A percentile compares a stretch with the other conserved stretches of the same genome.
These are phyloP conservation scores for Rhododendron mucronatum DNA, from an alignment of 148 eudicot genomes.

Conservation along the genomic window DNA sequence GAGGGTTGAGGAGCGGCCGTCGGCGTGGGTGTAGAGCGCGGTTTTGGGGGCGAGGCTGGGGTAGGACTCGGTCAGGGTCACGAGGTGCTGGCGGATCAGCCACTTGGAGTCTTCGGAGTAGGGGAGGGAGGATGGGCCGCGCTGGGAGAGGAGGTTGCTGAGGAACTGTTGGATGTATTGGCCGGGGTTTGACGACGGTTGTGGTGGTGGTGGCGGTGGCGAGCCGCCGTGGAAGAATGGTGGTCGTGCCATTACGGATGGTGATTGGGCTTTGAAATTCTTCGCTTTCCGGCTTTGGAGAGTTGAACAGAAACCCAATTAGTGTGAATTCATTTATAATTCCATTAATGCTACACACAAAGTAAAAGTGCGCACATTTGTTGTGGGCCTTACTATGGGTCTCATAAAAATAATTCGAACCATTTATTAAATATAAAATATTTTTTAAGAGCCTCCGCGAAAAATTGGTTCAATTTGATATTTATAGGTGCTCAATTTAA, in stretches of 20 bases:
- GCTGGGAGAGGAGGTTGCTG: constrained; percentile 77
- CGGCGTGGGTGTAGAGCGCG: constrained; percentile 80
- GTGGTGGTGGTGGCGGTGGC: background rate
- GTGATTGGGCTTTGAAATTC: background rate
- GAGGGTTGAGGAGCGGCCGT: constrained; percentile 77
- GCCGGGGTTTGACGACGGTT: background rate
- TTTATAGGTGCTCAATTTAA: too few relatives aligned
- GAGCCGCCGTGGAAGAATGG: background rate
- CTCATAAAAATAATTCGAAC: too few relatives aligned
- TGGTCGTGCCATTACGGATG: background rate
- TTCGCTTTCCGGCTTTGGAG: too few relatives aligned
- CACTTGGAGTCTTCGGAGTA: constrained; percentile 83
- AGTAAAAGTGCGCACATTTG: too few relatives aligned
- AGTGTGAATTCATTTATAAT: too few relatives aligned
- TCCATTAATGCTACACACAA: too few relatives aligned
- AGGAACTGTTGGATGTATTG: constrained; percentile 69
- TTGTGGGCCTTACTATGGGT: too few relatives aligned
- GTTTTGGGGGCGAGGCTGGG: constrained; percentile 78
- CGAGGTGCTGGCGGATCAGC: constrained; percentile 85
- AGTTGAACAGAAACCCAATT: too few relatives aligned
- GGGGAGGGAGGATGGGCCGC: constrained; percentile 70
- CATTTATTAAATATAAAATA: too few relatives aligned
- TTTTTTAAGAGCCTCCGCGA: too few relatives aligned
- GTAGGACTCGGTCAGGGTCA: constrained; percentile 44
- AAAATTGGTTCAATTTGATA: too few relatives aligned